Base-by-base conservation (phyloP, 2,329 filamentous ascomycete genomes). In the Helotiales sp. region DNA sequence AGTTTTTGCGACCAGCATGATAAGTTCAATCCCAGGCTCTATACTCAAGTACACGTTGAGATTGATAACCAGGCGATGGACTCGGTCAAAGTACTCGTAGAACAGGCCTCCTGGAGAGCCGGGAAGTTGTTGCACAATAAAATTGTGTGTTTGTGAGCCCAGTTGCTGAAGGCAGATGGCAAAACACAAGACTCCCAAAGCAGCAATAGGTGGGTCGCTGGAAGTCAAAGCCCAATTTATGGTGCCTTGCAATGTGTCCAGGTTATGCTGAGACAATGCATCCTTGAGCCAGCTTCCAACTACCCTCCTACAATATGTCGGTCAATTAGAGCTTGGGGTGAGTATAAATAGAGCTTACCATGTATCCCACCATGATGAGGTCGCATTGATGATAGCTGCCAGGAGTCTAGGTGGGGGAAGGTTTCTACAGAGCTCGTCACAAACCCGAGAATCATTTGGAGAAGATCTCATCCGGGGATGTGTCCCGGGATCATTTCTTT, bases 11-110 rank as follows among this genome's bases (percentile, higher is more conserved):
- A 83, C 78, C 17, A 88, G 74, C 62, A 84, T 78, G 50, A 85
- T 79, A 54, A 82, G 83, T 71, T 88, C 85, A 65, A 88, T 80
- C 2, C 83, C 83, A 55, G 86, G 82, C 0, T 86, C 71, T 1
- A 81, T 85, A n/a, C 82, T 66, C 6, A 63, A 37, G 26, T 65
- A 70, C 6, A 55, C 66, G 32, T 24, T 32, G 40, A 66, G 40
- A 37, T 60, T 68, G 15, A 70, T 63, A n/a, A 70, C 59, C 1
- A 70, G 24, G n/a, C 63, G 55, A 52, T 66, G 34, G 10, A 70
- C 63, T 32, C 49, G 43, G 11, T 64, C 64, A 15, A 65, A 68
- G 34, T 70, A 70, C 28, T 66, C 55, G n/a, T 70, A 63, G n/a
- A 70, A 70, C 1, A 70, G 57, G 47, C 57, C 55, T 13, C 68